These are phyloP conservation scores for Ceratobasidium sp. DNA, from an alignment of 1,284 basidiomycete genomes.

Conservation along the genomic window DNA sequence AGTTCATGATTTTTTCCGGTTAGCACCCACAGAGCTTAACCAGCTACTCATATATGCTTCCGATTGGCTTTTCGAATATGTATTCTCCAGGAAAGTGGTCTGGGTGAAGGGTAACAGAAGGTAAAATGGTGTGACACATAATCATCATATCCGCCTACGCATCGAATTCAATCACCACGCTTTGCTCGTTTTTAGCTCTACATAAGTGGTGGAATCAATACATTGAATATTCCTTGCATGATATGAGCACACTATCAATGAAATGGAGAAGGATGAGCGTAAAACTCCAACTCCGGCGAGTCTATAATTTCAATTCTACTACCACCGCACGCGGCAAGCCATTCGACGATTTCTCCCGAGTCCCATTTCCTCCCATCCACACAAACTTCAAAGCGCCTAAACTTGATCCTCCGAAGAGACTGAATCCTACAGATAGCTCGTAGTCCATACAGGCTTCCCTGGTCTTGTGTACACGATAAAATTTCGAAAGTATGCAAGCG, in stretches of 20 bases:
- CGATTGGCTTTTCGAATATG: no score
- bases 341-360: background rate
- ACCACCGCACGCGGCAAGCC: background rate
- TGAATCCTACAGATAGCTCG: background rate
- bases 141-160: no score
- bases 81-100: no score
- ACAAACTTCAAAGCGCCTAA: background rate
- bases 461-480: background rate
- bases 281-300: background rate
- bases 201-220: background rate
- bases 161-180: background rate
- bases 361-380: background rate
- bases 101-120: no score
- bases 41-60: no score
- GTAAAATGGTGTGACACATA: no score
- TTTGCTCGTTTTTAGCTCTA: no score
- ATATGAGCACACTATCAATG: background rate
- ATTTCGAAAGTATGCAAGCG: slow-evolving; percentile 22
- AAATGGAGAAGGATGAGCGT: background rate
- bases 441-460: background rate
- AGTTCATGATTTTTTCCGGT: no score
- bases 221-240: background rate
- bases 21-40: no score
- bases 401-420: background rate
- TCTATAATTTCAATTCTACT: background rate